Evolutionary conservation across 441 rosid species (phyloP), one percentile per base, ranked within the genome.

Genomic region (Populus hybrid): DNA sequence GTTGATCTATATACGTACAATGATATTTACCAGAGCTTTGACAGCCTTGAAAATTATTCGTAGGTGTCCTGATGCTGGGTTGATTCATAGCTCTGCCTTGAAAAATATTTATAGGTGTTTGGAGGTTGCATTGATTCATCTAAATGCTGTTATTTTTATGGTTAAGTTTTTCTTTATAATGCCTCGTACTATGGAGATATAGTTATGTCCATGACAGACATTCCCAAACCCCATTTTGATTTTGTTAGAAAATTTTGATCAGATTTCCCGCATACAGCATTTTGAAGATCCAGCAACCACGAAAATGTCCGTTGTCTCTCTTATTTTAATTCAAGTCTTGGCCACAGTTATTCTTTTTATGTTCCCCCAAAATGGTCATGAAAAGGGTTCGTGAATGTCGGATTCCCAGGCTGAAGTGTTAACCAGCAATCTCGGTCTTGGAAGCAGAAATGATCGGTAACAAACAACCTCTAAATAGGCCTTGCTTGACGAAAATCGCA

Each of bases 1-100:
- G 23, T 23, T 68, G 35, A n/a, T 63, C 64, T 61, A 68, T 29
- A 16, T 2, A 53, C 33, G 26, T 11, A 65, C 31, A 5, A 40
- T 29, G 16, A 9, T 31, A 68, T 68, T 70, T 14, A 42, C n/a
- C 64, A n/a, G 31, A 77, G 79, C 31, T 31, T 56, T 61, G 24
- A 36, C 20, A 6, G 63, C 63, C 63, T 20, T 20, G 10, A 23
- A 63, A 59, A 3, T 9, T 20, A n/a, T 0, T 18, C 9, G 20
- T 31, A 38, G 20, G 64, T 72, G 35, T 38, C 66, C 66, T 76
- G 74, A 56, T n/a, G 64, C 18, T 70, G 45, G 40, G 59, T 59
- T 14, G 71, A 21, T 40, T 53, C 33, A 33, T 36, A 14, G 56
- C 56, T 45, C 56, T 63, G 65, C 65, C 14, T 3, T 3, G 12